Base-by-base conservation (phyloP, 2,329 filamentous ascomycete genomes). In the Thielaviopsis punctulata region DNA sequence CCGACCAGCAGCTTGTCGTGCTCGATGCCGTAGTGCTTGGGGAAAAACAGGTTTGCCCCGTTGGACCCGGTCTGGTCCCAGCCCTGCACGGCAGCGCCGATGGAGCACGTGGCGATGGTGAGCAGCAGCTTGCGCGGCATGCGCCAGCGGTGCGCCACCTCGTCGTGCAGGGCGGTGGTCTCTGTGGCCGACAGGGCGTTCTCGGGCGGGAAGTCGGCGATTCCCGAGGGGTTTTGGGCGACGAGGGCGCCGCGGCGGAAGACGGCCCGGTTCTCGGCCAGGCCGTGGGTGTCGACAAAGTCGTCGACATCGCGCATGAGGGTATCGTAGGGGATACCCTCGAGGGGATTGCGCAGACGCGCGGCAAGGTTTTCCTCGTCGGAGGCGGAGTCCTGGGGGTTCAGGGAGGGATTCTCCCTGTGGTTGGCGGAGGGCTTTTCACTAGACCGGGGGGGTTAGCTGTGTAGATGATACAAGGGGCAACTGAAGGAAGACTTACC, bases 11-110 rank as follows among this genome's bases (percentile, higher is more conserved):
- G 73, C 58, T 73, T 65, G 49, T 75, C 69, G 22, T 61, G 58
- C 1, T 59, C 60, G 36, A 67, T 63, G 0, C 62, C 61, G 62
- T 71, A 58, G 60, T 67, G 52, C 64, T 64, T 9, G 0, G 75
- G 76, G 57, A 80, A 81, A 25, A 72, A 75, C 56, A 81, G 63
- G 58, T 77, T 81, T 53, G 79, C 78, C 21, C 76, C 76, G 58
- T 79, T 79, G 56, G 68, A 66, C 50, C 76, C 78, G 1, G 78
- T 81, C 62, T 81, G 75, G 59, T 82, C 77, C 78, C 79, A 82
- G 4, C 79, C 77, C 49, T 73, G 70, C 0, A 75, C 73, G 4
- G 75, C 74, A 12, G 75, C 75, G 22, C 72, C 75, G 48, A 78
- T 65, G 19, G 75, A 74, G 56, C 74, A 77, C 22, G 75, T 66